Evolutionary conservation across 179 eudicot species (phyloP).

Genomic region (Actinidia arguta): DNA sequence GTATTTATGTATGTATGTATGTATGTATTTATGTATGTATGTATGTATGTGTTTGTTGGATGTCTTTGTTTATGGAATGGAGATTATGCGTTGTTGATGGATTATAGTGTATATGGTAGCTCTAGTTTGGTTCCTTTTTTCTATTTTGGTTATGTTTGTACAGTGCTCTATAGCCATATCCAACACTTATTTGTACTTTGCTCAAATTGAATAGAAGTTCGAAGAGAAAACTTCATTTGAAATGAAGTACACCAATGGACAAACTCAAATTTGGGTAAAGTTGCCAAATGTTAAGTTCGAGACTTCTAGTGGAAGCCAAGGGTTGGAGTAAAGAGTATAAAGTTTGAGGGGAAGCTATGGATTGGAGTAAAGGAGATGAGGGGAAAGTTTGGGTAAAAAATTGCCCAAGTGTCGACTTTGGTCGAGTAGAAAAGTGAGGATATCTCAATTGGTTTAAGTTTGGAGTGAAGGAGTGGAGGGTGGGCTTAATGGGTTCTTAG

Average conservation of each 20-base stretch:
- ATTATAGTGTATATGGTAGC: no score
- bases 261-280: background rate
- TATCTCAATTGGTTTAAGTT: no score
- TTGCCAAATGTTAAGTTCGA: background rate
- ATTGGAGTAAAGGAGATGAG: background rate
- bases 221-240: background rate
- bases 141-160: no score
- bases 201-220: background rate
- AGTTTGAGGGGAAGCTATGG: no score
- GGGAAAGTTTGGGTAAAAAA: background rate
- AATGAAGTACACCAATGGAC: background rate
- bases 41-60: no score
- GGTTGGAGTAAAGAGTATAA: background rate
- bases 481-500: no score
- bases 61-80: background rate
- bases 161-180: no score
- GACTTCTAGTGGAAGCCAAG: background rate
- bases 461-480: no score
- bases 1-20: no score
- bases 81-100: background rate
- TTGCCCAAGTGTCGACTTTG: background rate
- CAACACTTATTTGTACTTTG: background rate
- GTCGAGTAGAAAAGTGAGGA: no score
- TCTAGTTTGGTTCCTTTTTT: no score
- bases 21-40: no score